Base-by-base conservation (phyloP, 352 stramenopile genomes). In the Pythium brachiatum region DNA sequence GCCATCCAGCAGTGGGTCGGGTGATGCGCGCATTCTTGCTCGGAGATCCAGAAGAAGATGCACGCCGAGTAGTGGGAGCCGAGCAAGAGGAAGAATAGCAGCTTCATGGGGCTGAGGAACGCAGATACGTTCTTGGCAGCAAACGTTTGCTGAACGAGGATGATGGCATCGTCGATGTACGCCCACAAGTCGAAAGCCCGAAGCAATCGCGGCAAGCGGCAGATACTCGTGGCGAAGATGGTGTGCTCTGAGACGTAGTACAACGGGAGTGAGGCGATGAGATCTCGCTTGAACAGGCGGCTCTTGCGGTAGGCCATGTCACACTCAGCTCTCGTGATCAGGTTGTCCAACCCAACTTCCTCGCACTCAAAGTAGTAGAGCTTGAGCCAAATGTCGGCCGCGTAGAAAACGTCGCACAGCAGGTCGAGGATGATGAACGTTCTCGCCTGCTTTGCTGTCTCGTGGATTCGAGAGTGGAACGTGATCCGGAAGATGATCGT, bases 91-190 rank as follows among this genome's bases (percentile, higher is more conserved):
- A 89, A 79, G 41, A 92, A 84, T 32, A 89, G 72, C 7, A 92
- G 26, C 63, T 92, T 92, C 11, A 78, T 32, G 9, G 82, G 81
- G 31, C 81, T 85, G 13, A 92, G 51, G 47, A 89, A 90, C 1
- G 81, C 83, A 11, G 79, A 89, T 2, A 92, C 72, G 8, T 89
- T 85, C 47, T 79, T 68, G 6, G 77, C 84, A 6, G 81, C 72
- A n/a, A 92, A 88, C 3, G 63, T 59, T 47, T 92, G 79, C 60
- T 92, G 83, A 7, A 84, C 69, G n/a, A 83, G 73, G 46, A 92
- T 74, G 51, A 90, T 91, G 5, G 81, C 60, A 18, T 88, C 68
- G 32, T 91, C 81, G 6, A 91, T 57, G 25, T 83, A 86, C 13
- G 62, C 62, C 78, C 71, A 86, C 0, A 92, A 39, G 18, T 88